Conservation (phyloP, 768 basidiomycete species). For the Cyathus striatus region DNA sequence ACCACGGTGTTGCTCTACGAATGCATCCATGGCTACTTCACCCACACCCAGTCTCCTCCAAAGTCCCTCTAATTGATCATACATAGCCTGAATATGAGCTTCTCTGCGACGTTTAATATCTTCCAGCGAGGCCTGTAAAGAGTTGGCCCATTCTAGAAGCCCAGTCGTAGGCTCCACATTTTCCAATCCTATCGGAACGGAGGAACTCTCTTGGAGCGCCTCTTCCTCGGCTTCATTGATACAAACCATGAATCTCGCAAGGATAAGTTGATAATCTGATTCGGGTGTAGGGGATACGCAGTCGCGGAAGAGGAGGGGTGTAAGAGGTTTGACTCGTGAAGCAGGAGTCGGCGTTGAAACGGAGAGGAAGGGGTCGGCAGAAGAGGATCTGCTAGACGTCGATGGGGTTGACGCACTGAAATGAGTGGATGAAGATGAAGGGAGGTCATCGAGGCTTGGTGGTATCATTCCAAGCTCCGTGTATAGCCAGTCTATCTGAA, state of each 20-base stretch:
- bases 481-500: constrained; percentile 80
- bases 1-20: constrained; percentile 83
- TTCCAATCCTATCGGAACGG: constrained; percentile 52
- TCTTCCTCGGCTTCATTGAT: constrained; percentile 57
- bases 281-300: constrained; percentile 25
- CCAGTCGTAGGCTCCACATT: constrained; percentile 74
- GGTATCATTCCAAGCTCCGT: constrained; percentile 74
- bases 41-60: constrained; percentile 84
- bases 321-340: constrained; percentile 29
- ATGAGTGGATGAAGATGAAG: constrained; percentile 19
- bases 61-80: constrained; percentile 86
- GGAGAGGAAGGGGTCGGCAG: constrained; percentile 41
- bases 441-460: constrained; percentile 47
- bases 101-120: constrained; percentile 74
- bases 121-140: constrained; percentile 53
- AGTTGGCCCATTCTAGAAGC: constrained; percentile 69
- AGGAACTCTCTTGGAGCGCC: constrained; percentile 28
- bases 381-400: constrained; percentile 25
- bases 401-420: constrained; percentile 17
- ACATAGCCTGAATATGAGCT: constrained; percentile 85
- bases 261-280: constrained; percentile 49
- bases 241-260: constrained; percentile 57
- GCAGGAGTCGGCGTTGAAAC: constrained; percentile 47
- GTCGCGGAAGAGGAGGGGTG: constrained; percentile 32
- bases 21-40: constrained; percentile 83